Percentiles rank a stretch among this genome's conserved stretches.
phyloP scores from a whole-genome alignment of 2,329 filamentous ascomycete genomes.

The Penicillium sp. region DNA sequence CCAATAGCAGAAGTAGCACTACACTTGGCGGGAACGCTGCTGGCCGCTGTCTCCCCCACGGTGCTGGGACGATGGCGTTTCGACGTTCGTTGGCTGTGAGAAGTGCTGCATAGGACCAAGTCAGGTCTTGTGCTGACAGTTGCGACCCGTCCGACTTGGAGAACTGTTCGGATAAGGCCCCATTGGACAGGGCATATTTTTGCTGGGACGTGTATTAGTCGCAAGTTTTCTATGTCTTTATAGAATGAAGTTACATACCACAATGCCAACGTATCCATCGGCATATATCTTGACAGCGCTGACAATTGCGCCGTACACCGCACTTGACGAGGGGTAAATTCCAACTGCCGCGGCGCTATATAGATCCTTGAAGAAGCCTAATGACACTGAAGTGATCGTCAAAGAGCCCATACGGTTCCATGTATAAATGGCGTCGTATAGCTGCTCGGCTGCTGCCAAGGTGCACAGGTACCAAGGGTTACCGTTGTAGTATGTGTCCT shows the following conservation, averaged over 20 bases:
- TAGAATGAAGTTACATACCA: conserved; percentile 24
- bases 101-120: conserved; percentile 46
- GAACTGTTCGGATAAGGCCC: conserved; percentile 43
- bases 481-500: conserved; percentile 71
- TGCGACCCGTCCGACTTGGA: conserved; percentile 34
- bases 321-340: conserved; percentile 59
- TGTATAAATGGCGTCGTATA: conserved; percentile 71
- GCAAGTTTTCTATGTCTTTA: too few species aligned
- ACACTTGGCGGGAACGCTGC: conserved; percentile 32
- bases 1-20: conserved; percentile 31
- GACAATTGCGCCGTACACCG: conserved; percentile 54
- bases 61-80: conserved; percentile 30
- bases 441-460: conserved; percentile 71
- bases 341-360: conserved; percentile 57
- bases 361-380: conserved; percentile 68
- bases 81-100: conserved; percentile 38
- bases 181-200: conserved; percentile 27
- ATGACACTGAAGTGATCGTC: conserved; percentile 60
- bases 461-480: conserved; percentile 79
- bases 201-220: conserved; percentile 17
- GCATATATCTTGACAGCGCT: conserved; percentile 61
- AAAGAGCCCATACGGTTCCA: conserved; percentile 64
- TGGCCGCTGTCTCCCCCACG: conserved; percentile 36
- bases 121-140: conserved; percentile 42
- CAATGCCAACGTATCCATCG: conserved; percentile 52